Conservation (phyloP, 805 yeast genomes). For the Kodamaea restingae region DNA sequence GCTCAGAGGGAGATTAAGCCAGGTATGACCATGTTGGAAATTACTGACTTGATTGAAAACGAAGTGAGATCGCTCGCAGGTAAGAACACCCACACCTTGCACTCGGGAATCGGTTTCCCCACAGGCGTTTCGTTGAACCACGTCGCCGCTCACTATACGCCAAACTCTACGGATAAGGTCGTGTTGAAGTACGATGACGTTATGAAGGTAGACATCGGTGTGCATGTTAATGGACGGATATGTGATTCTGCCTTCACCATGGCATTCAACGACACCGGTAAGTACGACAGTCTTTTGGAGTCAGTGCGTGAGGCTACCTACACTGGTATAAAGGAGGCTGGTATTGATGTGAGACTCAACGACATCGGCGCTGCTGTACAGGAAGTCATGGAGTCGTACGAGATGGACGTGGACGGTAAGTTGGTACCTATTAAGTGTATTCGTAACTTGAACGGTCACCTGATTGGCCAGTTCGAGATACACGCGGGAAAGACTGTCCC, state of each 20-base stretch:
- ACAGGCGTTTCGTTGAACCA: conserved; percentile 94
- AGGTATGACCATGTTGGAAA: conserved; percentile 87
- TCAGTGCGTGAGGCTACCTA: conserved; percentile 94
- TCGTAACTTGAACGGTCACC: conserved; percentile 92
- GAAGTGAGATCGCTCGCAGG: conserved; percentile 71
- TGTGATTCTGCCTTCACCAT: conserved; percentile 94
- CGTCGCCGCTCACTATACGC: conserved; percentile 97
- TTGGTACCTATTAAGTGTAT: conserved; percentile 82
- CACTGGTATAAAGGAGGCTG: conserved; percentile 89
- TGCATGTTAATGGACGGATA: conserved; percentile 90
- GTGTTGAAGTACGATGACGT: conserved; percentile 84
- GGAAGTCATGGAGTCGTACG: conserved; percentile 96
- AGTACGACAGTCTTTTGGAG: conserved; percentile 70
- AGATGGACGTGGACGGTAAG: conserved; percentile 85
- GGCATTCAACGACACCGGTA: conserved; percentile 77
- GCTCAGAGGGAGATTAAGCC: conserved; percentile 75
- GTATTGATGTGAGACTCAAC: conserved; percentile 90
- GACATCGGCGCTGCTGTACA: conserved; percentile 96
- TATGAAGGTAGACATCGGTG: conserved; percentile 95
- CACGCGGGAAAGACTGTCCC: conserved; percentile 98
- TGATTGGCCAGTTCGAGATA: conserved; percentile 74
- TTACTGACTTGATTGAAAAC: conserved; percentile 86
- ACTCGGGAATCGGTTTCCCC: conserved; percentile 94
- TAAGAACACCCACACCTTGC: conserved; percentile 51
- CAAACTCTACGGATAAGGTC: conserved; percentile 89